Conservation (phyloP, 2,329 filamentous ascomycete genomes). For the Cercospora beticola region DNA sequence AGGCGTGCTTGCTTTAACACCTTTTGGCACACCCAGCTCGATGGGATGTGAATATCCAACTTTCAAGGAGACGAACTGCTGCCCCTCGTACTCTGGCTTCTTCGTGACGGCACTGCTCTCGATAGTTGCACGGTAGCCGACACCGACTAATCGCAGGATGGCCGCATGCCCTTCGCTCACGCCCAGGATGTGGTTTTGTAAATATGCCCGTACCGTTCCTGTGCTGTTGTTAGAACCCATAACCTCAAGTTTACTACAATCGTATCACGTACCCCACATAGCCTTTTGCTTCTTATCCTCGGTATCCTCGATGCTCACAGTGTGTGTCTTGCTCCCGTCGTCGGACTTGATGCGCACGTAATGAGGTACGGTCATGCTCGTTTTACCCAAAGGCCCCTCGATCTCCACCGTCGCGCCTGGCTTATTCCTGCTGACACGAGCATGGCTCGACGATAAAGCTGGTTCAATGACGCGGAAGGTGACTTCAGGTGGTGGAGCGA, state of each 20-base stretch:
- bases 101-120: slow-evolving; percentile 72
- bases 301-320: slow-evolving; percentile 68
- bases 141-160: slow-evolving; percentile 87
- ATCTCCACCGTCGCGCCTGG: slow-evolving; percentile 70
- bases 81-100: slow-evolving; percentile 68
- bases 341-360: slow-evolving; percentile 75
- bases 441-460: slow-evolving; percentile 57
- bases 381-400: slow-evolving; percentile 75
- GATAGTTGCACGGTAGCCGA: slow-evolving; percentile 88
- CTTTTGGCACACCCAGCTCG: slow-evolving; percentile 78
- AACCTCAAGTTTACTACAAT: background rate
- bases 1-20: slow-evolving; percentile 82
- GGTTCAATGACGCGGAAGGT: slow-evolving; percentile 65
- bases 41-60: slow-evolving; percentile 96
- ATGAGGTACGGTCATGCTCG: slow-evolving; percentile 74
- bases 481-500: slow-evolving; percentile 81
- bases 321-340: slow-evolving; percentile 59
- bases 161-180: slow-evolving; percentile 96
- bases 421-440: slow-evolving; percentile 58
- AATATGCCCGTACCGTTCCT: slow-evolving; percentile 88
- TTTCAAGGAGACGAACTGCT: slow-evolving; percentile 89
- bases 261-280: slow-evolving; percentile 79
- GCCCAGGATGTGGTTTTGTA: slow-evolving; percentile 87
- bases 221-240: slow-evolving; percentile 4
- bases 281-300: slow-evolving; percentile 73